Evolutionary conservation across 768 basidiomycete genomes (phyloP), one percentile per base, ranked within the genome.

Genomic region (Boletus rubescentipes): DNA sequence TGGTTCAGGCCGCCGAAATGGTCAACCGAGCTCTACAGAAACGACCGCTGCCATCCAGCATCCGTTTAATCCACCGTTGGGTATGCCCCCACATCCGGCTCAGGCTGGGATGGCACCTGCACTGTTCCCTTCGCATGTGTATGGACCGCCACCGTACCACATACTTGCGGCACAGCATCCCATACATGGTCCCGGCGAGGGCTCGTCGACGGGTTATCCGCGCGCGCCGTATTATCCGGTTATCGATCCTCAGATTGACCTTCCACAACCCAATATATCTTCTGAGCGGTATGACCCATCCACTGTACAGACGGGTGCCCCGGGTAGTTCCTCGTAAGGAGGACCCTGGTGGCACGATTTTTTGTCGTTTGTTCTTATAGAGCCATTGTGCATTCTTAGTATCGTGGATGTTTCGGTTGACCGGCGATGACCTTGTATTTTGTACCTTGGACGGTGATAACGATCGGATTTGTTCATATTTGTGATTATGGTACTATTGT

Each of bases 241-340:
- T 14, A 75, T 77, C 44, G 76, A 77, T 57, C 73, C 76, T 16
- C 69, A 67, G 53, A 69, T 72, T 30, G 66, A 67, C 21, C 37
- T 63, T 45, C 60, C 67, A 34, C 68, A 68, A 32, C 59, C 58
- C 14, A 69, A 72, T n/a, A 60, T 71, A 23, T 71, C 69, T 4
- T 71, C 69, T 34, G 69, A 71, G 53, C 67, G 69, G 18, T 72
- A 70, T 41, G 67, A 70, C 46, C 62, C 59, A 16, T 62, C 68
- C 1, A 62, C 59, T 30, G 47, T 47, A 34, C 62, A 58, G 42
- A 46, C 44, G 15, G 41, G 51, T 41, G 23, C 46, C 4, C 38
- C 54, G 9, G 35, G 52, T 41, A 45, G 53, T 9, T 53, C 59
- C 36, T 61, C 60, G 44, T 69, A 55, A 59, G 47, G 5, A 36